These are phyloP conservation scores for Termitomyces sp. DNA, from an alignment of 768 basidiomycete species.

Conservation along the genomic window DNA sequence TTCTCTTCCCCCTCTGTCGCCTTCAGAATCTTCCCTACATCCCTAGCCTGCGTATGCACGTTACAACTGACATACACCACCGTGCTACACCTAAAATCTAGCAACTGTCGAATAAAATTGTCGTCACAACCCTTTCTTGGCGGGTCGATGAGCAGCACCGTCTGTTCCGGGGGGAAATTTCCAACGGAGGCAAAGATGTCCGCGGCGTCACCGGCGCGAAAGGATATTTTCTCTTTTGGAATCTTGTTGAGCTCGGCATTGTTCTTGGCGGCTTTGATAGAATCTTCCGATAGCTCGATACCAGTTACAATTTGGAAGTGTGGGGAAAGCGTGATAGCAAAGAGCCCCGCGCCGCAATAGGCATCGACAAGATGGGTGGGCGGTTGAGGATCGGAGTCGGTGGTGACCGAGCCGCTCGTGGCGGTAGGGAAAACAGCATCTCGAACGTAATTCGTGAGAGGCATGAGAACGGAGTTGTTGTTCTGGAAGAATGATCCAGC, in stretches of 20 bases:
- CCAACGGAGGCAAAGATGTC: slow-evolving; percentile 71
- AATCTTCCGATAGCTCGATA: slow-evolving; percentile 76
- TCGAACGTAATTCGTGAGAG: slow-evolving; percentile 79
- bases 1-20: slow-evolving; percentile 30
- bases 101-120: slow-evolving; percentile 68
- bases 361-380: slow-evolving; percentile 92
- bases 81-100: slow-evolving; percentile 58
- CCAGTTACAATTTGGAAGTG: slow-evolving; percentile 76
- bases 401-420: slow-evolving; percentile 7
- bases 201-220: slow-evolving; percentile 79
- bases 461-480: slow-evolving; percentile 87
- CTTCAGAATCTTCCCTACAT: slow-evolving; percentile 70
- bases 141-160: slow-evolving; percentile 81
- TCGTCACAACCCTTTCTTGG: slow-evolving; percentile 94
- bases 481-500: slow-evolving; percentile 97
- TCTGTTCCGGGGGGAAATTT: slow-evolving; percentile 58
- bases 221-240: slow-evolving; percentile 50
- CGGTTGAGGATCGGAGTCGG: slow-evolving; percentile 6
- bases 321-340: slow-evolving; percentile 76
- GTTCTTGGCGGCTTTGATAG: slow-evolving; percentile 60
- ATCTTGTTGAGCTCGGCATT: slow-evolving; percentile 66
- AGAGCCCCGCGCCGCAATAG: slow-evolving; percentile 88
- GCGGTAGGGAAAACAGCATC: slow-evolving; percentile 54
- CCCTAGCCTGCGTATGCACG: slow-evolving; percentile 89
- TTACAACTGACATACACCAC: slow-evolving; percentile 94